Percentiles rank a stretch among this genome's conserved stretches.
These are phyloP conservation scores for Leccinum truebloodii DNA, from an alignment of 768 basidiomycete species.

Conservation along the genomic window DNA sequence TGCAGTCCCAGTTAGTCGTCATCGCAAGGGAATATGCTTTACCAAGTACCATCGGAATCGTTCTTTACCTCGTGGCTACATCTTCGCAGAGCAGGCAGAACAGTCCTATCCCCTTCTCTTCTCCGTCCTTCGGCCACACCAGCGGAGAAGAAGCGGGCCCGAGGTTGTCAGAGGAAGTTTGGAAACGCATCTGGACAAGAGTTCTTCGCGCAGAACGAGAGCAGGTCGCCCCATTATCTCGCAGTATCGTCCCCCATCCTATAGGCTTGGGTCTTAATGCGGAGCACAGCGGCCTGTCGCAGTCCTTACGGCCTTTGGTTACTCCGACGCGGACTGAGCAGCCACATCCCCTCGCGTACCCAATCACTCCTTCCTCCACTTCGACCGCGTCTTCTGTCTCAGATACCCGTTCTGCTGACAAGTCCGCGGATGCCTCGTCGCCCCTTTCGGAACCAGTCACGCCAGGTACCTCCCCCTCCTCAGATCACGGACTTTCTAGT, in stretches of 20 bases:
- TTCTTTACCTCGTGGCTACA: constrained; percentile 73
- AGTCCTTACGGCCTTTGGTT: constrained; percentile 46
- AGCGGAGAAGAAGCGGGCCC: constrained; percentile 67
- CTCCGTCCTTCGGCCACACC: constrained; percentile 25
- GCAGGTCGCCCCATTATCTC: constrained; percentile 34
- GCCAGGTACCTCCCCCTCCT: constrained; percentile 51
- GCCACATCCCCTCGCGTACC: constrained; percentile 29
- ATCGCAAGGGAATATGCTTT: constrained; percentile 94
- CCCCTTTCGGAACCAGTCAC: constrained; percentile 48
- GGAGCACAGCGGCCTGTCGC: constrained; percentile 33
- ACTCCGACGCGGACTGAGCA: constrained; percentile 44
- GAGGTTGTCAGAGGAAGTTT: constrained; percentile 81
- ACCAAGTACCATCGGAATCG: constrained; percentile 80
- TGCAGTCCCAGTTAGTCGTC: constrained; percentile 79
- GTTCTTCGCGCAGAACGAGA: constrained; percentile 64
- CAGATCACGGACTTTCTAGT: constrained; percentile 43
- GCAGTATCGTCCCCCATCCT: constrained; percentile 39
- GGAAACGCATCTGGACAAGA: constrained; percentile 83
- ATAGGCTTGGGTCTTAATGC: constrained; percentile 47
- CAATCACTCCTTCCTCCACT: background rate
- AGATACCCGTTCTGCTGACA: constrained; percentile 46
- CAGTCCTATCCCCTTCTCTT: constrained; percentile 20
- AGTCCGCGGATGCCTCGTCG: constrained; percentile 51
- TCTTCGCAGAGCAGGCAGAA: constrained; percentile 23
- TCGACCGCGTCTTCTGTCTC: constrained; percentile 39